Evolutionary conservation across 108 stramenopile genomes (phyloP), one percentile per base, ranked within the genome.

Genomic region (Mediolabrus comicus): DNA sequence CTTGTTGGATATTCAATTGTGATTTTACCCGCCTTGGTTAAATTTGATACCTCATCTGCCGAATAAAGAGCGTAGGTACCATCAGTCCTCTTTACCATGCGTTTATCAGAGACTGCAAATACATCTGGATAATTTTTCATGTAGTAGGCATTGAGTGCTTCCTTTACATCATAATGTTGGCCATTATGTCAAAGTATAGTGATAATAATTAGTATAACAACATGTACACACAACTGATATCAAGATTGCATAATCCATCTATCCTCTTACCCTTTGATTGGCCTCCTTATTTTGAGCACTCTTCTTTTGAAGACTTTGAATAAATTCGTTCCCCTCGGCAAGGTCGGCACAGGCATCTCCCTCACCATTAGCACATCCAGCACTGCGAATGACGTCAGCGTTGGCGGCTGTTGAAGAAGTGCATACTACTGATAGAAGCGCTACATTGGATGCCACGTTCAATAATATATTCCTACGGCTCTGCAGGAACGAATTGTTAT

Each of bases 71-170:
- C 75, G 65, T 84, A 94, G 7, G 79, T 73, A 36, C 90, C 90
- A 77, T 94, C 92, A 19, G 67, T 56, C 62, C 87, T 86, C 71
- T 81, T 86, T 8, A 91, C 75, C 82, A 94, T 80, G 25, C 56
- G 71, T 66, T 90, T 88, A 32, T 75, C 72, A 4, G 76, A 77
- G 3, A 77, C 59, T 13, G 78, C 83, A 64, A 94, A 91, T 14
- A 84, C 86, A 54, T 90, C 92, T 8, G 92, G 92, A 59, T 91
- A 94, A 67, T 94, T 94, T 65, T 90, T 94, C 83, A 89, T 90
- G 77, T 94, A 87, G 53, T 86, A 94, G 7, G 90, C 87, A 66
- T 85, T 75, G 30, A 76, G 61, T 13, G 84, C 79, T 62, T 88
- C 87, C 83, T 87, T 53, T 35, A 27, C 38, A 19, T n/a, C 16